Evolutionary conservation across 176 grass and related monocot species (phyloP).

Genomic region (Oryza meridionalis): DNA sequence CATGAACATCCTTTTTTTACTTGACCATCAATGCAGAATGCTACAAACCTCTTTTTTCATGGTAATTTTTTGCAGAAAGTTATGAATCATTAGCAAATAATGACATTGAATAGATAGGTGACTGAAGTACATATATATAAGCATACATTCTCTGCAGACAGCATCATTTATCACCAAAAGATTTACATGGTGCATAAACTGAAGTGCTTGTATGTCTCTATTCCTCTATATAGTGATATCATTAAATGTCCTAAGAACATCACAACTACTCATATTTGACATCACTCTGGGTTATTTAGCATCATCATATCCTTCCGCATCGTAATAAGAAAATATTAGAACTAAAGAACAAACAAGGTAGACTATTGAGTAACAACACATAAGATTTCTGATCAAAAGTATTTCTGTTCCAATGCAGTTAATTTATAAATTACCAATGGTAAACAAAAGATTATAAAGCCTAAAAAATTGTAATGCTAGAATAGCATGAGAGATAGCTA

Average conservation of each 20-base stretch:
- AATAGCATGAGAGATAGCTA: slow-evolving; percentile 21
- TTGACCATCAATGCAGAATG: background rate
- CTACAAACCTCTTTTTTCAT: background rate
- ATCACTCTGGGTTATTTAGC: slow-evolving; percentile 6
- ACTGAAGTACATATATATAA: slow-evolving; percentile 8
- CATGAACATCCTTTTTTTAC: background rate
- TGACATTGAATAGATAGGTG: slow-evolving; percentile 2
- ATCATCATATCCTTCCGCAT: background rate
- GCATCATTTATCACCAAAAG: slow-evolving; percentile 18
- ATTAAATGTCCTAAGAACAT: slow-evolving; percentile 17
- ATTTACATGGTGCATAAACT: background rate
- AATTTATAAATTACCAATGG: background rate
- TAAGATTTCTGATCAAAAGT: slow-evolving; percentile 2
- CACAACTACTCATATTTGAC: background rate
- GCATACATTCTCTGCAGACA: background rate
- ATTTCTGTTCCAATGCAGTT: background rate
- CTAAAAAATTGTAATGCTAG: slow-evolving; percentile 20
- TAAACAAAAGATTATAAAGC: slow-evolving; percentile 33
- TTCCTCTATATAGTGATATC: background rate
- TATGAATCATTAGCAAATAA: slow-evolving; percentile 21
- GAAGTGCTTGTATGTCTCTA: slow-evolving; percentile 11
- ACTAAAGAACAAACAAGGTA: slow-evolving; percentile 6
- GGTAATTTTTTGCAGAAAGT: background rate
- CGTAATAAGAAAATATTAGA: slow-evolving; percentile 3
- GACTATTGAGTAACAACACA: background rate